Conservation (phyloP, 2,329 filamentous ascomycete species). For the Colletotrichum sp. region DNA sequence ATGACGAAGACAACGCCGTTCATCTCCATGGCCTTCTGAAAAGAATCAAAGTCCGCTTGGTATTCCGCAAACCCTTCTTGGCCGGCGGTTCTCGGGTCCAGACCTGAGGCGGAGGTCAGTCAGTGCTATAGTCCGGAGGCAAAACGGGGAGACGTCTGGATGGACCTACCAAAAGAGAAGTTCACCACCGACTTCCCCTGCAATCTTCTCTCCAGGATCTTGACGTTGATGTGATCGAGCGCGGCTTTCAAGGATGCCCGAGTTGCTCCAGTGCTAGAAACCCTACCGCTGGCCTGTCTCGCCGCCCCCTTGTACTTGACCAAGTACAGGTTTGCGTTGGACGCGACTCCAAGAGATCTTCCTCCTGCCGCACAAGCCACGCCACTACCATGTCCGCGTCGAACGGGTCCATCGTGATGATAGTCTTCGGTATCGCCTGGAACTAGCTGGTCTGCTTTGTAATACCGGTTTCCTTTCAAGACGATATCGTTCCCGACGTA, state of each 20-base stretch:
- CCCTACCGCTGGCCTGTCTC: background rate
- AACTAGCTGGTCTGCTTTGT: background rate
- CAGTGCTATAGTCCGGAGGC: background rate
- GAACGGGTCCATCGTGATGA: background rate
- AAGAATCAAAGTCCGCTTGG: background rate
- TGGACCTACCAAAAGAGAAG: background rate
- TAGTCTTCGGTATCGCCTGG: background rate
- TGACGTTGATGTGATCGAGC: background rate
- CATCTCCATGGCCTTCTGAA: background rate
- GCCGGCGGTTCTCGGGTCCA: background rate
- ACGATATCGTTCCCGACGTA: background rate
- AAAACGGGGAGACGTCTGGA: background rate
- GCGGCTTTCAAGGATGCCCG: background rate
- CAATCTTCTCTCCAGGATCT: background rate
- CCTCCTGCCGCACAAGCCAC: background rate
- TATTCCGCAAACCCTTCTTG: background rate
- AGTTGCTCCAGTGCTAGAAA: background rate
- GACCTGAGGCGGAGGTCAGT: background rate
- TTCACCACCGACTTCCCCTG: background rate
- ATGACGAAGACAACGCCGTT: background rate
- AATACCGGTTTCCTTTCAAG: background rate
- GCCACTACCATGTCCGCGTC: background rate
- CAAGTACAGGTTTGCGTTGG: background rate
- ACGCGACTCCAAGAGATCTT: background rate
- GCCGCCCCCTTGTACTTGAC: background rate